Conservation (phyloP, 805 yeast species). For the Yarrowia sp. region DNA sequence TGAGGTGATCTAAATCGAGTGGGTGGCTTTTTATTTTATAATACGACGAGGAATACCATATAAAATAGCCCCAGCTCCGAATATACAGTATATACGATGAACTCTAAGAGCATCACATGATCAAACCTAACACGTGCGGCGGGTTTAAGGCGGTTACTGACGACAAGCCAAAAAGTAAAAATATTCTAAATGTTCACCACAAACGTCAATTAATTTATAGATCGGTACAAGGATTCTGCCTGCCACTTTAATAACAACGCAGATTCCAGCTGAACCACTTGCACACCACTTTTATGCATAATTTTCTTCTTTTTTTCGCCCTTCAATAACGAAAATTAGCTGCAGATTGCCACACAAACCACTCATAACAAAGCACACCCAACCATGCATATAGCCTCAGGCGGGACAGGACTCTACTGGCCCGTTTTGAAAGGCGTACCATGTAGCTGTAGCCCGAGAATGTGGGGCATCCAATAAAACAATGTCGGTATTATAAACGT, state of each 20-base stretch:
- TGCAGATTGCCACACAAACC: conserved; percentile 10
- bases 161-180: neutral
- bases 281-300: neutral
- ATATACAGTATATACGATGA: neutral
- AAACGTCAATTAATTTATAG: neutral
- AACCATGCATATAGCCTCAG: conserved; percentile 3
- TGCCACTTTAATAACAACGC: too few relatives aligned
- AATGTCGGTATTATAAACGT: neutral
- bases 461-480: neutral
- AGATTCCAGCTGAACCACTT: too few relatives aligned
- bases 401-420: conserved; percentile 10
- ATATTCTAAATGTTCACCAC: neutral
- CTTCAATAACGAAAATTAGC: neutral
- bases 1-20: too few relatives aligned
- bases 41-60: too few relatives aligned
- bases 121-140: conserved; percentile 19
- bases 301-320: neutral
- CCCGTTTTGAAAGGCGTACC: neutral
- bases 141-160: neutral
- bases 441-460: neutral
- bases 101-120: conserved; percentile 6
- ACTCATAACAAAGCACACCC: conserved; percentile 10
- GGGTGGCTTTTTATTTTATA: too few relatives aligned
- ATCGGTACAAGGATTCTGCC: too few relatives aligned
- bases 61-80: neutral